Evolutionary conservation across 345 rosid genomes (phyloP).

Genomic region (Gossypium ekmanianum): DNA sequence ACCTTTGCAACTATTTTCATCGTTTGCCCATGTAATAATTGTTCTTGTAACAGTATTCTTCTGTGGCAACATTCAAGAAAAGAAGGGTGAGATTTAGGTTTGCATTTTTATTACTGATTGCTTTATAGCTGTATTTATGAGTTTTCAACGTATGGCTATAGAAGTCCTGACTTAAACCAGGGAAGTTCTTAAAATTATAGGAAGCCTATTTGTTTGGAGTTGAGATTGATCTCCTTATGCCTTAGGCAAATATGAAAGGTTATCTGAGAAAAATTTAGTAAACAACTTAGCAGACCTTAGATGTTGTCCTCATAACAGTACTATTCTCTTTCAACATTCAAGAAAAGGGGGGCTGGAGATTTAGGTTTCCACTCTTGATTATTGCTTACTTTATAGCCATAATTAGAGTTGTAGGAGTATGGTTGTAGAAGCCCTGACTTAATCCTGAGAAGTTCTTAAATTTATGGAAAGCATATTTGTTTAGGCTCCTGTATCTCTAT

Average conservation of each 20-base stretch:
- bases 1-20: conserved; percentile 6
- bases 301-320: neutral
- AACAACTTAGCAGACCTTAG: neutral
- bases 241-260: neutral
- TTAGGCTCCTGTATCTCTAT: neutral
- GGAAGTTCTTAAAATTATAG: conserved; percentile 1
- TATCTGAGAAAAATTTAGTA: neutral
- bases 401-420: neutral
- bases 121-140: neutral
- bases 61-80: neutral
- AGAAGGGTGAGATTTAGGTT: neutral
- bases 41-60: neutral
- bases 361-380: neutral
- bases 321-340: neutral
- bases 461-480: neutral
- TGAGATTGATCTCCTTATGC: neutral
- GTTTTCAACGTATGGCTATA: neutral
- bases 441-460: neutral
- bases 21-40: neutral
- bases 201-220: neutral
- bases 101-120: neutral
- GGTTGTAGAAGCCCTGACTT: neutral
- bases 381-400: neutral
- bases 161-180: neutral
- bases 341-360: neutral